Evolutionary conservation across 1,284 basidiomycete species (phyloP).

Genomic region (Cutaneotrichosporon mucoides): DNA sequence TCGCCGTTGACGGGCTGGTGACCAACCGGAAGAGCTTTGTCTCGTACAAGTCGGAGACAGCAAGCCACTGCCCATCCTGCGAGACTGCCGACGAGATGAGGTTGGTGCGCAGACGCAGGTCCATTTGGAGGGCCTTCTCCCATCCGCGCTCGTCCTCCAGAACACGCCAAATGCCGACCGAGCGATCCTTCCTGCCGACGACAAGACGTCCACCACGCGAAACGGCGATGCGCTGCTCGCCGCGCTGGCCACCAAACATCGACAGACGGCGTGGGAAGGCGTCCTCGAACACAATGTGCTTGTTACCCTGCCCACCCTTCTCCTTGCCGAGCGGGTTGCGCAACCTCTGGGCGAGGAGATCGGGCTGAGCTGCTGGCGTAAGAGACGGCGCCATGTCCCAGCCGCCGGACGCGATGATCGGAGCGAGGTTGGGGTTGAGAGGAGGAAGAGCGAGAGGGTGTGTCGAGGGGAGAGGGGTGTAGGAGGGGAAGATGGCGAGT

Average conservation of each 20-base stretch:
- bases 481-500: slow-evolving; percentile 84
- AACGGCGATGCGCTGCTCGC: slow-evolving; percentile 44
- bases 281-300: slow-evolving; percentile 55
- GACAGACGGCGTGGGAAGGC: slow-evolving; percentile 32
- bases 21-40: slow-evolving; percentile 77
- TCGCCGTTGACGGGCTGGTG: slow-evolving; percentile 50
- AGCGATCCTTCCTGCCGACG: slow-evolving; percentile 66
- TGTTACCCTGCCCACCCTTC: slow-evolving; percentile 50
- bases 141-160: slow-evolving; percentile 57
- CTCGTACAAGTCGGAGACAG: slow-evolving; percentile 83
- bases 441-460: slow-evolving; percentile 51
- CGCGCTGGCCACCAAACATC: slow-evolving; percentile 33
- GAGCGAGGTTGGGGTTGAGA: slow-evolving; percentile 62
- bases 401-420: slow-evolving; percentile 88
- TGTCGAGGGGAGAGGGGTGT: slow-evolving; percentile 53
- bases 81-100: slow-evolving; percentile 74
- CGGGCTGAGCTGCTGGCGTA: slow-evolving; percentile 58
- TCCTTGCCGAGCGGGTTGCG: slow-evolving; percentile 58
- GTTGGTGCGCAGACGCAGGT: slow-evolving; percentile 67
- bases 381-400: slow-evolving; percentile 85
- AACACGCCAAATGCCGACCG: slow-evolving; percentile 73
- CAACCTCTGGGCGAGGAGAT: slow-evolving; percentile 22
- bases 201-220: slow-evolving; percentile 66
- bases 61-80: slow-evolving; percentile 80
- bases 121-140: slow-evolving; percentile 87